These are phyloP conservation scores for Byssothecium circinans DNA, from an alignment of 2,329 filamentous ascomycete genomes.

Conservation along the genomic window DNA sequence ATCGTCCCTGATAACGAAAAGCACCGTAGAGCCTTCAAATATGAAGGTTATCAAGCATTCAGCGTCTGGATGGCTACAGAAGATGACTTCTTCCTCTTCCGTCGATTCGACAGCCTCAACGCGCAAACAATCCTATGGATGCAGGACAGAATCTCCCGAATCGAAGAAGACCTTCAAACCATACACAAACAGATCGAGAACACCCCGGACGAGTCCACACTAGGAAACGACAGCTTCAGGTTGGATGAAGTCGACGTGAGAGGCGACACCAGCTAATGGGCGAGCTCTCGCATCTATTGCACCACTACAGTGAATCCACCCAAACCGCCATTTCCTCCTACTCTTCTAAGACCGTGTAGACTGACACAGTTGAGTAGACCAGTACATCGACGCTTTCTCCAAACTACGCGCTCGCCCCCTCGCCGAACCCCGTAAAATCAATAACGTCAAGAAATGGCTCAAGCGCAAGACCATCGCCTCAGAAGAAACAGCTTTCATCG, in stretches of 20 bases:
- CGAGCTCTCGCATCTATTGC: slow-evolving; percentile 14
- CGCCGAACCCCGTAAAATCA: slow-evolving; percentile 16
- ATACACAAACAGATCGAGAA: slow-evolving; percentile 11
- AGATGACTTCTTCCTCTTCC: slow-evolving; percentile 34
- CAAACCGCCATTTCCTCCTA: background rate
- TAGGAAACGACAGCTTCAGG: slow-evolving; percentile 17
- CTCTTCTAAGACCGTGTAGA: background rate
- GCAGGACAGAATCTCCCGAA: slow-evolving; percentile 21
- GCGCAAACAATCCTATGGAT: slow-evolving; percentile 25
- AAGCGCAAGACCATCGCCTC: slow-evolving; percentile 11
- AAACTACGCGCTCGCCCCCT: slow-evolving; percentile 15
- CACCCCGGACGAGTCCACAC: background rate
- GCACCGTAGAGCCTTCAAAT: too few species aligned
- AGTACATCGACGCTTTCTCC: slow-evolving; percentile 22
- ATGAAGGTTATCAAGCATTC: slow-evolving; percentile 28
- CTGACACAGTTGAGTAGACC: slow-evolving; percentile 12
- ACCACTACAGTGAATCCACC: slow-evolving; percentile 21
- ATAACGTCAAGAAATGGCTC: slow-evolving; percentile 16
- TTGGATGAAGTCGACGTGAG: slow-evolving; percentile 14
- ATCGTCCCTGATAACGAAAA: too few species aligned
- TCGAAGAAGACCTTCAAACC: slow-evolving; percentile 15
- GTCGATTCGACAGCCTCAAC: slow-evolving; percentile 30
- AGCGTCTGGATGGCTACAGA: slow-evolving; percentile 34
- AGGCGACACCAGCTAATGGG: slow-evolving; percentile 16
- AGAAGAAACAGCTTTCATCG: slow-evolving; percentile 12